Evolutionary conservation across 2,329 filamentous ascomycete species (phyloP).

Genomic region (Fusarium duplospermum): DNA sequence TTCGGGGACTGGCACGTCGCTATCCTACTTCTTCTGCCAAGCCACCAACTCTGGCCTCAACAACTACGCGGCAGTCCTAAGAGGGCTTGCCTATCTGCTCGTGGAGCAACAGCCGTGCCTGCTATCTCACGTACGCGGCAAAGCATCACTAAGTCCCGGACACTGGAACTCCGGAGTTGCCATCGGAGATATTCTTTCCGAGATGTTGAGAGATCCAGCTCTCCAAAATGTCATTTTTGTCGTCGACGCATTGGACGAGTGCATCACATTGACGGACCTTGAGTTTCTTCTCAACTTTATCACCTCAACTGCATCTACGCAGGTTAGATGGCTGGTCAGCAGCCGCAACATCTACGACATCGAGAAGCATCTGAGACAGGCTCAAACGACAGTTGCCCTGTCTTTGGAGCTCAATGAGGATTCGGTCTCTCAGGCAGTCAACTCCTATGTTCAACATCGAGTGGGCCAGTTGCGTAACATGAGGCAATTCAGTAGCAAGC

Average conservation of each 20-base stretch:
- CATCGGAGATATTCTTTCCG: neutral
- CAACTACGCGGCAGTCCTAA: slow-evolving; percentile 53
- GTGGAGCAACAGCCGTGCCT: slow-evolving; percentile 48
- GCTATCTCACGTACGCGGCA: slow-evolving; percentile 47
- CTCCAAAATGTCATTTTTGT: slow-evolving; percentile 50
- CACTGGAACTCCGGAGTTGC: neutral
- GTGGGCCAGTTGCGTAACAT: slow-evolving; percentile 17
- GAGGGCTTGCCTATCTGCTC: slow-evolving; percentile 57
- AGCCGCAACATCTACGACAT: slow-evolving; percentile 57
- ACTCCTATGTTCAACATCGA: slow-evolving; percentile 51
- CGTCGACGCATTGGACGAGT: slow-evolving; percentile 62
- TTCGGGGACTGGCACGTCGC: too few species aligned
- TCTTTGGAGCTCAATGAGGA: slow-evolving; percentile 52
- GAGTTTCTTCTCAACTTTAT: slow-evolving; percentile 46
- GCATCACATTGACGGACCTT: slow-evolving; percentile 39
- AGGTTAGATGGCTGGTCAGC: slow-evolving; percentile 56
- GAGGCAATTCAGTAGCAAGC: accelerated
- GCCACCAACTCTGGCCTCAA: slow-evolving; percentile 48
- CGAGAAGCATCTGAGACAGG: slow-evolving; percentile 23
- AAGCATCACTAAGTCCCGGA: accelerated
- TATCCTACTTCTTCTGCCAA: slow-evolving; percentile 54
- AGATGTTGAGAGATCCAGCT: accelerated
- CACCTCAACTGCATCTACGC: neutral
- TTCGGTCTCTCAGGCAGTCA: slow-evolving; percentile 50
- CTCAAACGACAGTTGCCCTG: slow-evolving; percentile 41